Base-by-base conservation (phyloP, 2,329 filamentous ascomycete genomes). In the Cercospora janseana region DNA sequence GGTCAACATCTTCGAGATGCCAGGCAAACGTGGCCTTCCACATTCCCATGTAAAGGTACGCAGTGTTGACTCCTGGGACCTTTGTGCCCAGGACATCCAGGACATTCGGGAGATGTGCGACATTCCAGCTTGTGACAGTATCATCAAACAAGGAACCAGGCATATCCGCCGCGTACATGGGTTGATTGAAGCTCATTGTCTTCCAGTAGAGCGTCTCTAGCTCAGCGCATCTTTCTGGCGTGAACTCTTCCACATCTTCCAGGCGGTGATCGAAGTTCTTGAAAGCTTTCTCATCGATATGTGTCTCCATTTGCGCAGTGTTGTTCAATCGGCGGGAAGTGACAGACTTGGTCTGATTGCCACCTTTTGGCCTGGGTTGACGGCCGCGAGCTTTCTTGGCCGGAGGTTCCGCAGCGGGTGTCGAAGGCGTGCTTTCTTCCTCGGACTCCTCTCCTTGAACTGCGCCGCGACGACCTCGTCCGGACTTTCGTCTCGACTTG, bases 11-110 rank as follows among this genome's bases (percentile, higher is more conserved):
- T 68, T 98, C 93, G 46, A 98, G 74, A 79, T 98, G 93, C 93
- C 93, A 98, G 6, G 93, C 93, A 68, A 98, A 98, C 0, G 93
- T 97, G 9, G 93, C 92, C 70, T 97, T 97, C 93, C 93, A 98
- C 93, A 98, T 98, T 34, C 93, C 93, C 52, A 98, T 78, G 66
- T 98, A 98, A 1, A 98, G 80, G 66, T 98, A 98, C 2, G 93
- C 92, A 1, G 92, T 98, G 65, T 98, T 98, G 65, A 98, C 94
- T 59, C 93, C 93, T 3, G 93, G 94, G 6, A 98, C 89, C 62
- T 96, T 95, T 49, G 90, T 92, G 5, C 93, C 93, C 2, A 98
- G 77, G 3, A 96, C 88, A 69, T 98, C 93, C 29, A 98, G 79
- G 49, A 98, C 73, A 61, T 97, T 98, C 9, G 89, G 88, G 23